A percentile compares a stretch with the other conserved stretches of the same genome.
phyloP scores from a whole-genome alignment of 1,284 basidiomycete species.

The Sutorius eximius region DNA sequence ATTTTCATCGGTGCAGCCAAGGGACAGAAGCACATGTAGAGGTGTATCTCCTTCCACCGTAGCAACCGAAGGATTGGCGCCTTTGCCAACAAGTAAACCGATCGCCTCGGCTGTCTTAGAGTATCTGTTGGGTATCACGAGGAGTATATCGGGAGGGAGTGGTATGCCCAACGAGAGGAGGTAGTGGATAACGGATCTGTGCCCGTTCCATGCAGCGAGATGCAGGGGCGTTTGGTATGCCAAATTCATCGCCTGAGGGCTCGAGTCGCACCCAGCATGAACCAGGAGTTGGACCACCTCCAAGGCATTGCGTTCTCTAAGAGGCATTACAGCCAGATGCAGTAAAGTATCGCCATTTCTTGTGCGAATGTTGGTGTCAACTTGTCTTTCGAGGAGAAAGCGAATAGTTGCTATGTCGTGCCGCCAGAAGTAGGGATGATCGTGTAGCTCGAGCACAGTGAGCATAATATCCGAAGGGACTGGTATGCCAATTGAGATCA shows the following conservation, averaged over 20 bases:
- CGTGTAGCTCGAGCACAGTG: neutral
- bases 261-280: neutral
- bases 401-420: neutral
- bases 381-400: neutral
- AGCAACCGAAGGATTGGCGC: neutral
- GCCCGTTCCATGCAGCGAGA: neutral
- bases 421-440: fast-evolving
- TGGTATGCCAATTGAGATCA: neutral
- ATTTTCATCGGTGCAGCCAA: neutral
- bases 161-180: neutral
- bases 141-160: slow-evolving; percentile 4
- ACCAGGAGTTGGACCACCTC: neutral
- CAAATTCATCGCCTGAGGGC: neutral
- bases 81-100: neutral
- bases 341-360: slow-evolving; percentile 1
- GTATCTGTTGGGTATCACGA: neutral
- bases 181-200: neutral
- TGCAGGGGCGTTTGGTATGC: slow-evolving; percentile 2
- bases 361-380: neutral
- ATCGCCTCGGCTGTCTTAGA: neutral
- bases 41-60: neutral
- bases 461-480: neutral
- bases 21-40: neutral
- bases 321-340: neutral
- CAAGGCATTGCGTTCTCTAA: neutral